Base-by-base conservation (phyloP, 1,139 yeast species). In the Taphrina confusa region DNA sequence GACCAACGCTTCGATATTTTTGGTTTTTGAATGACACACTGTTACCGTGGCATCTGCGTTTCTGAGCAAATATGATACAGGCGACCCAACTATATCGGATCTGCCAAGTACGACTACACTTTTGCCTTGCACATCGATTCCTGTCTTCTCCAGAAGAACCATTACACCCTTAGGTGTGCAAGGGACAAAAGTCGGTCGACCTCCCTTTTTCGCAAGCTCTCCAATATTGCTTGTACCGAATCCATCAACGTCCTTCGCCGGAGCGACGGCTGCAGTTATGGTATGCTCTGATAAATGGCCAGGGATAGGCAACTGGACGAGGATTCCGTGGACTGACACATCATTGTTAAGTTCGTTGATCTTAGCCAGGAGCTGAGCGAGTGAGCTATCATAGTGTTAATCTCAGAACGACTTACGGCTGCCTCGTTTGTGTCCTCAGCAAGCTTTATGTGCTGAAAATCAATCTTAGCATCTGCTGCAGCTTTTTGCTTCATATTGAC, bases 121-220 rank as follows among this genome's bases (percentile, higher is more conserved):
- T 66, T 87, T 80, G 65, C 97, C 98, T 40, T 80, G 76, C 57
- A 89, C 72, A 2, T 76, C 72, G 23, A 90, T 85, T 30, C 82
- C 78, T 54, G 87, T 76, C 66, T 81, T 78, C 64, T 82, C 76
- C 68, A 92, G 79, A 67, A 92, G 78, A 68, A 83, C 85, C 77
- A 92, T 83, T 70, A 91, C 84, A 46, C 98, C 99, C 76, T 88
- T 84, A 61, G 99, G 98, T 45, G 99, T 92, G 75, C 98, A 92
- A 34, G 99, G 98, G 68, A 87, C 78, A 73, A 88, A 92, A 64
- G 75, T 73, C 22, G 98, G 98, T 37, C 80, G 73, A 57, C 98
- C 98, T 61, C 88, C 87, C 68, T 85, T 85, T 75, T 91, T 91
- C 69, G 91, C 84, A 67, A 92, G 80, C 74, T 92, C 97, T 61